Base-by-base conservation (phyloP, 139 green algal species). In the Zygnema circumcarinatum region DNA sequence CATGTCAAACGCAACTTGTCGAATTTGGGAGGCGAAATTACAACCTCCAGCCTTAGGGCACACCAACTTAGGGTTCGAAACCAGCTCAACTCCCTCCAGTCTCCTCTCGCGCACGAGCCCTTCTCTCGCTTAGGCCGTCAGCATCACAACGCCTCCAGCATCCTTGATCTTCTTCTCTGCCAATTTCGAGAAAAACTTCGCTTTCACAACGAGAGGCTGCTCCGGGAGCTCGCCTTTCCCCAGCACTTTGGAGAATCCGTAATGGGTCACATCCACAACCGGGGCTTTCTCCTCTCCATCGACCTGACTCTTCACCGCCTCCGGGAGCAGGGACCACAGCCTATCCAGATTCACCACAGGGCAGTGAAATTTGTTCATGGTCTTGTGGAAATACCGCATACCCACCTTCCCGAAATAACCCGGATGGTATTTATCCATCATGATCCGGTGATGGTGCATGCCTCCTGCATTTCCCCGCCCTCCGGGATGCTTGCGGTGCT, bases 301-400 rank as follows among this genome's bases (percentile, higher is more conserved):
- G 1, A 74, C 84, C 67, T 89, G 79, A 21, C 31, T 67, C 21
- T 84, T 81, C 52, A 89, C n/a, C 0, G 67, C 95, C 84, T 97
- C 93, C 73, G 96, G 96, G 36, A 98, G 92, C 52, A 99, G 94
- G 2, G 92, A 94, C 96, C 96, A 97, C 29, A 99, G 86, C 94
- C 98, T 99, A 95, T 99, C 97, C 62, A 98, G 89, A 94, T 99
- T 99, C 87, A 99, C 94, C 84, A 98, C 96, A 74, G 97, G 97
- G 92, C 94, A 96, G 95, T 95, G 89, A 94, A 96, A 98, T 87
- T 97, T 92, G 95, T 99, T 99, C 93, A 95, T 97, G 33, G 91
- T 92, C 87, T 96, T 91, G 90, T 99, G 95, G 95, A 98, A 99
- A 92, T 99, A 94, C 42, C 97, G 91, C 97, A 99, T 99, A 94